These are phyloP conservation scores for Raffaelea deltoideospora DNA, from an alignment of 2,329 filamentous ascomycete species.

Conservation along the genomic window DNA sequence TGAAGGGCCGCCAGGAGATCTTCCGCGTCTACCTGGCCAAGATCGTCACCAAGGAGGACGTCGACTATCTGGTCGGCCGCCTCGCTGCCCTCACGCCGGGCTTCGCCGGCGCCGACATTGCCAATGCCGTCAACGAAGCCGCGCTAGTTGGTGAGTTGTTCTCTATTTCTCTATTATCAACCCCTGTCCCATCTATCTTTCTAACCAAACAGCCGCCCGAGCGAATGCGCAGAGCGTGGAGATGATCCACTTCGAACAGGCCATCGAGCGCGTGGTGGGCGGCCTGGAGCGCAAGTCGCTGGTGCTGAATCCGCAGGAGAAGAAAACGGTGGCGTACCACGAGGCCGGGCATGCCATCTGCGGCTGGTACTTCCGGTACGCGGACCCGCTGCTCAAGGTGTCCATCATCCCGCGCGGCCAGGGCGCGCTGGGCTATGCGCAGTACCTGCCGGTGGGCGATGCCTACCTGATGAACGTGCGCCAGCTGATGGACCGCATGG, in stretches of 20 bases:
- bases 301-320: conserved; percentile 84
- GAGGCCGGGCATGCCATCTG: conserved; percentile 97
- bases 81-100: conserved; percentile 86
- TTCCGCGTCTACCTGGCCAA: conserved; percentile 90
- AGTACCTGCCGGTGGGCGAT: conserved; percentile 85
- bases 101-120: conserved; percentile 95
- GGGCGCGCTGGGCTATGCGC: conserved; percentile 86
- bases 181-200: no score
- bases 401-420: conserved; percentile 95
- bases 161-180: not conserved
- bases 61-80: conserved; percentile 75
- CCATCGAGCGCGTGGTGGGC: conserved; percentile 92
- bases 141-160: conserved; percentile 69
- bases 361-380: conserved; percentile 92
- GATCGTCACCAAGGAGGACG: conserved; percentile 83
- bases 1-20: conserved; percentile 92
- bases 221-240: conserved; percentile 63
- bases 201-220: conserved; percentile 58
- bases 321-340: conserved; percentile 41
- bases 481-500: conserved; percentile 98
- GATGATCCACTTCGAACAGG: conserved; percentile 90
- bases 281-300: conserved; percentile 95
- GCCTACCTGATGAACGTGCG: conserved; percentile 91
- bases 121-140: conserved; percentile 96
- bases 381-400: conserved; percentile 95